Conservation (phyloP, 176 grass and related monocot genomes). For the Oryza glaberrima region DNA sequence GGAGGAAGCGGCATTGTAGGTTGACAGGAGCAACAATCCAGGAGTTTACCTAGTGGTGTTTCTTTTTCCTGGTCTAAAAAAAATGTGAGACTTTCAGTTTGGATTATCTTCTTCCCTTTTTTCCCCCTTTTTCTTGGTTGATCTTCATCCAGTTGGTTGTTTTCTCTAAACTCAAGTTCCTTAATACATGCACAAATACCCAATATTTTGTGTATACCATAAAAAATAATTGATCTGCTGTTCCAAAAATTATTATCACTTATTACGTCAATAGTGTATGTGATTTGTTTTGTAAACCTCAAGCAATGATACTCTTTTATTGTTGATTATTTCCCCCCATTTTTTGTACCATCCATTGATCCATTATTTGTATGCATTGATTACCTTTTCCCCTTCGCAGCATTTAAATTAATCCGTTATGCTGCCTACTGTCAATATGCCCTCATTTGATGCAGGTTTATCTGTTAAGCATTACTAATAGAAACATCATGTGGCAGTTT, state of each 20-base stretch:
- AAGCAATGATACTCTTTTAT: slow-evolving; percentile 11
- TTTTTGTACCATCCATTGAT: not conserved
- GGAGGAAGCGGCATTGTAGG: not conserved
- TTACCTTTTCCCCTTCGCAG: slow-evolving; percentile 1
- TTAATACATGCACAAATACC: not conserved
- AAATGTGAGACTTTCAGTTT: not conserved
- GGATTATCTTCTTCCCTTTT: not conserved
- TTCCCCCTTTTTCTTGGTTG: not conserved
- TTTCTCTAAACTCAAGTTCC: not conserved
- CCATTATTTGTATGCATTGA: not conserved
- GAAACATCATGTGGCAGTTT: not conserved
- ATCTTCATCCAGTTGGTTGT: not conserved
- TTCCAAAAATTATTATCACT: not conserved
- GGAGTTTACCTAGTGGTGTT: not conserved
- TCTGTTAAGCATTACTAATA: slow-evolving; percentile 15
- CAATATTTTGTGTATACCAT: not conserved
- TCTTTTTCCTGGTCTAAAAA: not conserved
- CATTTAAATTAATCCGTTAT: slow-evolving; percentile 4
- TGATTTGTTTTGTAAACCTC: slow-evolving; percentile 23
- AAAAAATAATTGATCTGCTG: not conserved
- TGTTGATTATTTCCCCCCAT: not conserved
- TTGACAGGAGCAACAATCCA: not conserved
- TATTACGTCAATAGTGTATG: not conserved
- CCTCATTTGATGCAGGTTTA: slow-evolving; percentile 9
- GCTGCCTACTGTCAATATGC: not conserved